Evolutionary conservation across 768 basidiomycete genomes (phyloP), one percentile per base, ranked within the genome.

Genomic region (Clitopilus hobsonii): DNA sequence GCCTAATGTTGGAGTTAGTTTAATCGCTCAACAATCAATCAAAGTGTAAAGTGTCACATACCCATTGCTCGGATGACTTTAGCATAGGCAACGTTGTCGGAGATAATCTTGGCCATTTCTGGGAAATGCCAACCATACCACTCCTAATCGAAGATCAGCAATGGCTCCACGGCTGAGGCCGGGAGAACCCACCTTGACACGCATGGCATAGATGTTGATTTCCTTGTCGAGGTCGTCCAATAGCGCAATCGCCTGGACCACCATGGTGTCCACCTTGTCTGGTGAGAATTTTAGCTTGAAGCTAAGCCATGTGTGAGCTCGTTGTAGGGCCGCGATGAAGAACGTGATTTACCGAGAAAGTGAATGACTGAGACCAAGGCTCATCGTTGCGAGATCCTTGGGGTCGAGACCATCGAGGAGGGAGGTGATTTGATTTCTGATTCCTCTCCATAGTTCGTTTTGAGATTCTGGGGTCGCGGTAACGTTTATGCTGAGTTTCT

Each of bases 41-140:
- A 18, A 27, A 53, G 38, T 50, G 26, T 6, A 24, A 38, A 13
- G 36, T 14, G 16, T 23, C 6, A 68, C 79, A 57, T 67, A 85
- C 91, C 97, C 95, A 99, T 96, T 28, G 80, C 71, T 54, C 88
- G 89, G 63, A 99, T 85, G 55, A 89, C 88, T 75, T 94, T 97
- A 57, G 97, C 95, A 69, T 98, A 98, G 18, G 96, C 95, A 56
- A 95, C 74, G 73, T 97, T 99, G 78, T 99, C 97, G 56, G 87
- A 84, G 61, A 99, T 90, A 68, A 99, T 98, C 77, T 98, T 98
- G 56, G 88, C 90, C 89, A 99, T 91, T 73, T 99, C 97, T 4
- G 97, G 97, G 82, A 99, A 99, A 76, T 99, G 97, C 97, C 97
- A 99, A 30, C 97, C 97, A 64, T 99, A 99, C 97, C 97, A 99